Percentiles rank a stretch among this genome's conserved stretches.
phyloP scores from a whole-genome alignment of 2,329 filamentous ascomycete species.

The Nigrospora oryzae region DNA sequence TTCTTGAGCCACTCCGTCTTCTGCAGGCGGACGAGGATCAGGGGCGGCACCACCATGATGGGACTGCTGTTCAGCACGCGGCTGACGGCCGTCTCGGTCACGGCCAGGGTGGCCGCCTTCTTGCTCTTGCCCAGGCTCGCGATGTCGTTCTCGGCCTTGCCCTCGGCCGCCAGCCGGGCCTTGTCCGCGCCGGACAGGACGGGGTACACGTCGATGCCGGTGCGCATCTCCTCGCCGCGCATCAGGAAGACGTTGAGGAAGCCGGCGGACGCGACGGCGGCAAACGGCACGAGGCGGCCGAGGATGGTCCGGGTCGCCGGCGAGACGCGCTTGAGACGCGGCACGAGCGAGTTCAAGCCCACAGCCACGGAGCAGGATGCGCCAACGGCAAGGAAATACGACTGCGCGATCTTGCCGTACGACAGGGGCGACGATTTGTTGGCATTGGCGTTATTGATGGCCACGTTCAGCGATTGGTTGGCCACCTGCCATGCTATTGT shows the following conservation, averaged over 20 bases:
- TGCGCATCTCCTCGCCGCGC: constrained; percentile 90
- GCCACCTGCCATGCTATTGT: constrained; percentile 91
- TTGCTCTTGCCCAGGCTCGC: constrained; percentile 76
- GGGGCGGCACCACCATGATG: constrained; percentile 91
- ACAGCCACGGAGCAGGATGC: constrained; percentile 92
- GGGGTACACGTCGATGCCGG: constrained; percentile 87
- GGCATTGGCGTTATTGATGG: constrained; percentile 94
- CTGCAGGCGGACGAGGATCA: constrained; percentile 80
- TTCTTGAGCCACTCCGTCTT: constrained; percentile 71
- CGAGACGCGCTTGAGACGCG: constrained; percentile 67
- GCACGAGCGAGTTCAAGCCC: constrained; percentile 83
- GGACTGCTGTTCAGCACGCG: constrained; percentile 90
- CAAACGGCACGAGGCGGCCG: constrained; percentile 86
- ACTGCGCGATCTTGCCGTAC: constrained; percentile 72
- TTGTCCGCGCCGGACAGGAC: constrained; percentile 66
- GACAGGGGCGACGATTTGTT: constrained; percentile 94
- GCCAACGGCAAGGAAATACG: constrained; percentile 84
- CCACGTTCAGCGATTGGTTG: constrained; percentile 97
- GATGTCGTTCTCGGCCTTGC: constrained; percentile 57
- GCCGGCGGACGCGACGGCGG: constrained; percentile 84
- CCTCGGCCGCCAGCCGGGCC: constrained; percentile 41
- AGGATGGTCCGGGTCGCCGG: constrained; percentile 71
- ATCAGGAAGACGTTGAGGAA: constrained; percentile 95
- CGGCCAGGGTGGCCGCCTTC: constrained; percentile 80
- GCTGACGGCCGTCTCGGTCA: constrained; percentile 85